phyloP scores from a whole-genome alignment of 2,329 filamentous ascomycete species.

The Cladosporium halotolerans region DNA sequence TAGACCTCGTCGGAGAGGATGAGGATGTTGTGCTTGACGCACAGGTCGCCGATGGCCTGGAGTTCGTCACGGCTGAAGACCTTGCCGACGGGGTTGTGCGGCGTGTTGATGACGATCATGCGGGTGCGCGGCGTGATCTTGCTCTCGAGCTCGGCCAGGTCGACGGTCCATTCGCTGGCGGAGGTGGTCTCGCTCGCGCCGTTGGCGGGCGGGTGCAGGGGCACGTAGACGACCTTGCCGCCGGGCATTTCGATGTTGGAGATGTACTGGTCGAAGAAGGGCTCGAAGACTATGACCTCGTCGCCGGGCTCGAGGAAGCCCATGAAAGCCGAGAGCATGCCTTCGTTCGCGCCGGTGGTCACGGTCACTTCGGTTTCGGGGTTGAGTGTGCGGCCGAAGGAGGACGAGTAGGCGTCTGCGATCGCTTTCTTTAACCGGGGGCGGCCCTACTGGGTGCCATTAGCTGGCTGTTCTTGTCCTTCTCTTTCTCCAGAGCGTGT shows the following conservation, averaged over 20 bases:
- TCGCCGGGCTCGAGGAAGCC: conserved; percentile 90
- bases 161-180: conserved; percentile 63
- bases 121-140: conserved; percentile 82
- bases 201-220: conserved; percentile 79
- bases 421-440: conserved; percentile 89
- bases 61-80: conserved; percentile 83
- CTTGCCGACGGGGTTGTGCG: conserved; percentile 95
- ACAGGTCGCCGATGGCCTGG: conserved; percentile 76
- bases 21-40: conserved; percentile 87
- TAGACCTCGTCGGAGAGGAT: conserved; percentile 61
- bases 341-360: conserved; percentile 85
- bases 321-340: conserved; percentile 97
- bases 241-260: conserved; percentile 98
- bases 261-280: conserved; percentile 99
- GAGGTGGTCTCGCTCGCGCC: conserved; percentile 60
- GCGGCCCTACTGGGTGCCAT: conserved; percentile 52
- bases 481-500: neutral
- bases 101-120: conserved; percentile 89
- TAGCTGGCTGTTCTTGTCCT: conserved; percentile 6
- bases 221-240: conserved; percentile 89
- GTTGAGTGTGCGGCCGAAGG: conserved; percentile 74
- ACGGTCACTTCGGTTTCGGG: conserved; percentile 91
- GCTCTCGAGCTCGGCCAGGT: conserved; percentile 67
- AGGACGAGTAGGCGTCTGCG: conserved; percentile 83
- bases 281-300: conserved; percentile 96